Conservation (phyloP, 768 basidiomycete genomes). For the Cystobasidium onofrii region DNA sequence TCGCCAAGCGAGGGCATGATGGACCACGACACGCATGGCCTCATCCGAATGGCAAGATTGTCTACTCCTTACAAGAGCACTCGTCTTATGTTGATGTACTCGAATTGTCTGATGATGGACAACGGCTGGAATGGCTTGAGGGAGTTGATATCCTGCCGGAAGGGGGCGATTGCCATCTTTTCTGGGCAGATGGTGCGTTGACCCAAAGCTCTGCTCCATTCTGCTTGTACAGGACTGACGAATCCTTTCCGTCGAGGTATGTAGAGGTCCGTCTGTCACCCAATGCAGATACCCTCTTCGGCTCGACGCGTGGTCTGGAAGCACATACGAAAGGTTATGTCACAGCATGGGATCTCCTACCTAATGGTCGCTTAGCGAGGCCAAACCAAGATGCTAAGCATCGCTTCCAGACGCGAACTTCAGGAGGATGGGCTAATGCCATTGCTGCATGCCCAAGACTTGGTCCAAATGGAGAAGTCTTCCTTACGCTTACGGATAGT, state of each 20-base stretch:
- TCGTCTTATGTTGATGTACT: constrained; percentile 34
- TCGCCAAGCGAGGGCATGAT: constrained; percentile 39
- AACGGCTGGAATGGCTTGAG: constrained; percentile 24
- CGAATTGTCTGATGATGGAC: constrained; percentile 7
- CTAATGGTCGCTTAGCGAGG: constrained; percentile 25
- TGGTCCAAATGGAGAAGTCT: constrained; percentile 27
- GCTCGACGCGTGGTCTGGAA: constrained; percentile 40
- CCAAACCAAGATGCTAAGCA: constrained; percentile 8
- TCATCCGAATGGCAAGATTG: constrained; percentile 41
- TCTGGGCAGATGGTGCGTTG: constrained; percentile 42
- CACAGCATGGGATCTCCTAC: constrained; percentile 34
- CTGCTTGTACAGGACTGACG: background rate
- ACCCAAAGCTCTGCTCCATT: constrained; percentile 30
- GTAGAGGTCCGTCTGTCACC: constrained; percentile 22
- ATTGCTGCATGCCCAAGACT: constrained; percentile 37
- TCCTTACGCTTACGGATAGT: constrained; percentile 40
- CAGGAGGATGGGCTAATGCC: constrained; percentile 44
- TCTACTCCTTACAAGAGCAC: constrained; percentile 43
- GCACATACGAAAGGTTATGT: constrained; percentile 39
- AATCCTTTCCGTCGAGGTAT: background rate
- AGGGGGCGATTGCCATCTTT: constrained; percentile 26
- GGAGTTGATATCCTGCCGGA: constrained; percentile 38
- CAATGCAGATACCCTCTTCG: constrained; percentile 36
- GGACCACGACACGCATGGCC: constrained; percentile 43
- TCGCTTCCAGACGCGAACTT: constrained; percentile 40